Percentiles rank a stretch among this genome's conserved stretches.
These are phyloP conservation scores for Geosmithia flava DNA, from an alignment of 2,329 filamentous ascomycete species.

Conservation along the genomic window DNA sequence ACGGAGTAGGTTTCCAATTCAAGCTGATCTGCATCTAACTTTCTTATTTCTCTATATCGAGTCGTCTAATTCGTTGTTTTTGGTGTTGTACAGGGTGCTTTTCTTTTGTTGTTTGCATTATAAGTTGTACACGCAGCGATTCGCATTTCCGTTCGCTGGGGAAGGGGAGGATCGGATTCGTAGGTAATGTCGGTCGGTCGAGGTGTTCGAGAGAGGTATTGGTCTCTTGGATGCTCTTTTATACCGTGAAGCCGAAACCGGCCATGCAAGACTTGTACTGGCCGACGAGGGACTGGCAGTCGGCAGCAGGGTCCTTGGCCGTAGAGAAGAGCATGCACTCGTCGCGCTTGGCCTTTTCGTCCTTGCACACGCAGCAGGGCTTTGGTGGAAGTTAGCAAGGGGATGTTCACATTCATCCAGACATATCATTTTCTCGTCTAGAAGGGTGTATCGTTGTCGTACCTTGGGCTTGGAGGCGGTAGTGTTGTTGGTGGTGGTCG, in stretches of 20 bases:
- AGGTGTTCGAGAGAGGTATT: constrained; percentile 1
- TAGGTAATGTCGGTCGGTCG: too few species aligned
- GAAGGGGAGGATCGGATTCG: too few species aligned
- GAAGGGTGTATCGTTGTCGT: too few species aligned
- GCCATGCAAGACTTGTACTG: constrained; percentile 89
- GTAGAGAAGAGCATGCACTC: constrained; percentile 99
- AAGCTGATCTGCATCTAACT: not conserved
- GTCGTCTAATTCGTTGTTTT: not conserved
- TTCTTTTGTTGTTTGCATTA: not conserved
- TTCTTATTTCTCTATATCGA: not conserved
- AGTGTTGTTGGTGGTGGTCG: not conserved
- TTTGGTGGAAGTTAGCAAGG: too few species aligned
- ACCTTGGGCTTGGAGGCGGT: constrained; percentile 4
- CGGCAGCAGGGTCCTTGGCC: constrained; percentile 65
- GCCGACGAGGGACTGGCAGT: constrained; percentile 72
- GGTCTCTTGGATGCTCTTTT: constrained; percentile 6
- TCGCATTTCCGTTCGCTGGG: not conserved
- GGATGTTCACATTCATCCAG: not conserved
- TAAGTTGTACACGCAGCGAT: not conserved
- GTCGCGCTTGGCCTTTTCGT: constrained; percentile 84
- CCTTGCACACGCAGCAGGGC: constrained; percentile 97
- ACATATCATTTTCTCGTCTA: too few species aligned
- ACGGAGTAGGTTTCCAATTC: not conserved
- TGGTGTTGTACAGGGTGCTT: constrained; percentile 1
- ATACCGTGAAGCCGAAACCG: constrained; percentile 76